These are phyloP conservation scores for Komagataella pastoris DNA, from an alignment of 805 yeast genomes.

Conservation along the genomic window DNA sequence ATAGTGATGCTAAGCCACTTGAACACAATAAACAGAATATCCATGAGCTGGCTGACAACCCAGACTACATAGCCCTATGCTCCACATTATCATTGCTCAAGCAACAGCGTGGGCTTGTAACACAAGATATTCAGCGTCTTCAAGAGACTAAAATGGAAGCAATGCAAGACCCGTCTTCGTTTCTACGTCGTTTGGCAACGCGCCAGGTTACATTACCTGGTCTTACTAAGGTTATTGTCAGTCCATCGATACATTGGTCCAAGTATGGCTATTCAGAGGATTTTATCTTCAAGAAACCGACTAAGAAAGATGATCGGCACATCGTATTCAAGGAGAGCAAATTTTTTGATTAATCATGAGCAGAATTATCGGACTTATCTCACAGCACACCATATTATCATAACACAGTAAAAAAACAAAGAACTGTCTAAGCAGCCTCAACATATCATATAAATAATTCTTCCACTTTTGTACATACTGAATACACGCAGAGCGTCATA, in stretches of 20 bases:
- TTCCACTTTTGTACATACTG: slow-evolving; percentile 4
- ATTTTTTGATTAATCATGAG: slow-evolving; percentile 1
- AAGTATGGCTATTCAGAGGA: slow-evolving; percentile 3
- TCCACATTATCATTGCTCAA: slow-evolving; percentile 6
- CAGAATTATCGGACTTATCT: not conserved
- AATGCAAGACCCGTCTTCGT: slow-evolving; percentile 3
- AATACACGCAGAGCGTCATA: slow-evolving; percentile 3
- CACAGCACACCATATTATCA: not conserved
- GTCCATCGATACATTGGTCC: slow-evolving; percentile 6
- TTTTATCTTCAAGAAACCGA: not conserved
- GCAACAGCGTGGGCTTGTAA: slow-evolving; percentile 4
- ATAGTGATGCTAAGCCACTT: not conserved
- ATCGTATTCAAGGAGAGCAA: not conserved
- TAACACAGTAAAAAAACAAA: not conserved
- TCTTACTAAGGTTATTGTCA: slow-evolving; percentile 4
- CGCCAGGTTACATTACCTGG: slow-evolving; percentile 4
- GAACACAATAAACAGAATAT: not conserved
- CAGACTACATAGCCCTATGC: slow-evolving; percentile 7
- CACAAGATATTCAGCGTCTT: slow-evolving; percentile 5
- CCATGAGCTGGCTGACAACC: slow-evolving; percentile 5
- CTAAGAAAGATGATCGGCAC: not conserved
- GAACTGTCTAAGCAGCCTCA: not conserved
- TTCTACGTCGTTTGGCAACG: slow-evolving; percentile 3
- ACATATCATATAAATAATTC: not conserved
- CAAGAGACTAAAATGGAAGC: slow-evolving; percentile 2